A percentile compares a stretch with the other conserved stretches of the same genome.
Evolutionary conservation across 495 filamentous ascomycete genomes (phyloP).

Genomic region (Articulospora tetracladia): DNA sequence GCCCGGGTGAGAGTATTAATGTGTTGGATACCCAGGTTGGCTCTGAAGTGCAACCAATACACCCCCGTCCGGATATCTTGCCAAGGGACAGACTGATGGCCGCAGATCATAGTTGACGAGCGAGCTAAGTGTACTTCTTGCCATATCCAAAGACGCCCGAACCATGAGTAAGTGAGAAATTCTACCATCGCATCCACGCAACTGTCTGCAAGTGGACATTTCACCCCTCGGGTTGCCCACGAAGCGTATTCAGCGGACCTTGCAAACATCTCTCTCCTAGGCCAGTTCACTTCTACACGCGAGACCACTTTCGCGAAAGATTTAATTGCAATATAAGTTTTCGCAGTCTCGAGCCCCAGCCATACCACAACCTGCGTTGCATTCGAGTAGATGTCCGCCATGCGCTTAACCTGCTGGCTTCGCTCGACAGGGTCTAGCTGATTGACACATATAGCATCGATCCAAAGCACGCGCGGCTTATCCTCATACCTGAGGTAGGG

Average conservation of each 20-base stretch:
- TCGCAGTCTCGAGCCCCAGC: conserved; percentile 23
- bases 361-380: conserved; percentile 26
- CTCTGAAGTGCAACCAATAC: not conserved
- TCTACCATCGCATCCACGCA: not conserved
- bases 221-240: not conserved
- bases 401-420: conserved; percentile 28
- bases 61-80: not conserved
- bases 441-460: conserved; percentile 35
- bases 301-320: not conserved
- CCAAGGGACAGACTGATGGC: not conserved
- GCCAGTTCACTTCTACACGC: conserved; percentile 1
- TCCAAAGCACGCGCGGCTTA: conserved; percentile 25
- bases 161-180: conserved; percentile 1
- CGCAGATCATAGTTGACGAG: not conserved
- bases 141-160: conserved; percentile 13
- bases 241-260: not conserved
- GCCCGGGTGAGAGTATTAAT: not conserved
- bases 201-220: not conserved
- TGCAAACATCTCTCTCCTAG: not conserved
- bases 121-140: conserved; percentile 11
- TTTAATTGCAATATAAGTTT: conserved; percentile 3
- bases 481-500: conserved; percentile 23
- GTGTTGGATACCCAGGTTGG: not conserved
- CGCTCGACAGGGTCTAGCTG: conserved; percentile 30
- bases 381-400: conserved; percentile 28